phyloP scores from a whole-genome alignment of 2,329 filamentous ascomycete species.

The Penicillium freii region DNA sequence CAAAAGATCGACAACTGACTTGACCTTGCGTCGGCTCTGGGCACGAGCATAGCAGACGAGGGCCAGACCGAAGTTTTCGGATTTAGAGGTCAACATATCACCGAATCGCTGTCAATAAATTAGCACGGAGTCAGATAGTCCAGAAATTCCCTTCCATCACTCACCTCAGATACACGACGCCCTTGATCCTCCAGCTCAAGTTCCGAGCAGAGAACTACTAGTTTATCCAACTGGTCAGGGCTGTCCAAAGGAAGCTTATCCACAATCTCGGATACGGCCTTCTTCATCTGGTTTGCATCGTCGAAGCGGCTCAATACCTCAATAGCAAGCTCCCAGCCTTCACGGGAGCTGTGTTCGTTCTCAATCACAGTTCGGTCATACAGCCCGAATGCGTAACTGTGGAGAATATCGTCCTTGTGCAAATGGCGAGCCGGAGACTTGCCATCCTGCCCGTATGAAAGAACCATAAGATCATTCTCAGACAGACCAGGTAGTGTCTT shows the following conservation, averaged over 20 bases:
- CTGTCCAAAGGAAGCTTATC: constrained; percentile 70
- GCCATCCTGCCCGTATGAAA: constrained; percentile 67
- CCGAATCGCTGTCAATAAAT: constrained; percentile 67
- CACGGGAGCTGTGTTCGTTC: constrained; percentile 45
- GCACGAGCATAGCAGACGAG: constrained; percentile 89
- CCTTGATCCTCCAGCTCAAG: constrained; percentile 77
- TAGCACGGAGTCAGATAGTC: constrained; percentile 12
- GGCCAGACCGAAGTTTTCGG: constrained; percentile 78
- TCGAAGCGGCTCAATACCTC: constrained; percentile 80
- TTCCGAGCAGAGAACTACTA: constrained; percentile 73
- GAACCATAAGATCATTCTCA: constrained; percentile 78
- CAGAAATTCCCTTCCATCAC: constrained; percentile 27
- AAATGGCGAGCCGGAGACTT: constrained; percentile 48
- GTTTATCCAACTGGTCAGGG: constrained; percentile 71
- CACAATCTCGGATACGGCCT: constrained; percentile 71
- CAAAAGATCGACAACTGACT: constrained; percentile 79
- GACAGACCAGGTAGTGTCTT: constrained; percentile 65
- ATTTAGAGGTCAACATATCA: constrained; percentile 68
- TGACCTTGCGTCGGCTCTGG: constrained; percentile 73
- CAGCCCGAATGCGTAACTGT: constrained; percentile 70
- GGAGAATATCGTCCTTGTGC: constrained; percentile 75
- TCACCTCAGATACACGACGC: constrained; percentile 76
- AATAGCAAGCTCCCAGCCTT: constrained; percentile 89
- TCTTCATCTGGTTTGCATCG: constrained; percentile 66
- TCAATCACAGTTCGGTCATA: constrained; percentile 38